Evolutionary conservation across 768 basidiomycete genomes (phyloP), one percentile per base, ranked within the genome.

Genomic region (Hypsizygus marmoreus): DNA sequence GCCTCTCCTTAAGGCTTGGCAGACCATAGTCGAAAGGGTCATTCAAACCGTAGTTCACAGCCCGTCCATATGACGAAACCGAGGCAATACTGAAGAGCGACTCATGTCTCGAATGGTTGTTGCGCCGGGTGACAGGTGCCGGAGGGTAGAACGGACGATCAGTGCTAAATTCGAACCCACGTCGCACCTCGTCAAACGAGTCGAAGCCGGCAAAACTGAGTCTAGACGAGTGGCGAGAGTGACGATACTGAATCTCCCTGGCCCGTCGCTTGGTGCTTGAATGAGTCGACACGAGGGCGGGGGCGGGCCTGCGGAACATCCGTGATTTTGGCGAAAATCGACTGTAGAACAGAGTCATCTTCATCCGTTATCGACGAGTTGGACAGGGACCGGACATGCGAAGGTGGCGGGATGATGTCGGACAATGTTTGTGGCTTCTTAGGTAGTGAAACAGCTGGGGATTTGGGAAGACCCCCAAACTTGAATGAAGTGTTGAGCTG

Each of bases 21-120:
- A 80, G 55, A 1, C 71, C 84, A 48, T 83, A 91, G 31, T 86
- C 86, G 62, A 91, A 91, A 0, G 89, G 89, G 61, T 92, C 89
- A 3, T 54, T 60, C 1, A 74, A 61, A 13, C 89, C 89, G 13
- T 73, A 61, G 45, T 86, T 76, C 49, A 86, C 68, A 26, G 87
- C 79, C 2, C 72, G 72, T 3, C 90, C 88, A 48, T 87, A 89
- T 0, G 88, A 90, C 0, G 89, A 91, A 4, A 91, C 77, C 0
- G 88, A 90, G 0, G 86, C 84, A 40, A 91, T 83, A 56, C 86
- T 89, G 63, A 84, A 77, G 10, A 81, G 40, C 0, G 88, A 88
- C 28, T 84, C 82, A 11, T 76, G 77, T 37, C 69, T 72, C 7
- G 58, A 57, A 37, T 84, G 79, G 34, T 59, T 64, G 11, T 45